Evolutionary conservation across 257 asterid genomes (phyloP), one percentile per base, ranked within the genome.

Genomic region (Thymus mandschuricus): DNA sequence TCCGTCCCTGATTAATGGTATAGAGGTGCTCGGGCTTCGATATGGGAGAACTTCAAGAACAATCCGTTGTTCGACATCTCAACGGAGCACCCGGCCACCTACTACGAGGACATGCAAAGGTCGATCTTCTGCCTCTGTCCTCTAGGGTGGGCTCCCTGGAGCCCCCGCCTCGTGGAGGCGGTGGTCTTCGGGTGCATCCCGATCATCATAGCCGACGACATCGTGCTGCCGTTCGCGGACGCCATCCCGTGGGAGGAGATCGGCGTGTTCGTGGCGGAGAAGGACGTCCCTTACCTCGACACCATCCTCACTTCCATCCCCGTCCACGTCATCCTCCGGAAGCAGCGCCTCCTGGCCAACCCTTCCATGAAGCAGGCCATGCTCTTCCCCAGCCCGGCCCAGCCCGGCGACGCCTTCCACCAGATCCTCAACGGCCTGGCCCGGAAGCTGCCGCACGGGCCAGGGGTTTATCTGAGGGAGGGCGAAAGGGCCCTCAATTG

Each of bases 71-170:
- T 91, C 33, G 96, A 91, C 83, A 89, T 91, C 73, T 88, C 96
- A 6, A 88, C 95, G 0, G 95, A 91, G 72, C 96, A 87, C 74
- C 96, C 96, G 56, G 69, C 87, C 4, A 89, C 96, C 35, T 91
- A 91, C 68, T 89, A 91, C 31, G 95, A 87, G 76, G 97, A 91
- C 67, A 91, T 91, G 95, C 97, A 89, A 68, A 81, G 96, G 0
- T 86, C 95, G 15, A 68, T 89, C 65, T 91, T 91, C 82, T 91
- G 97, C 68, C 77, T 91, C 72, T 91, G 97, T 66, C 97, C 97
- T 8, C 87, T 91, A 3, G 97, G 97, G 4, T 91, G 97, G 96
- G 95, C 97, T 8, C 96, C 96, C 2, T 91, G 97, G 96, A 89
- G 97, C 72, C 97, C 96, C 2, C 76, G 97, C 55, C 81, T 90